Conservation (phyloP, 2,329 filamentous ascomycete genomes). For the Hypocrella siamensis region DNA sequence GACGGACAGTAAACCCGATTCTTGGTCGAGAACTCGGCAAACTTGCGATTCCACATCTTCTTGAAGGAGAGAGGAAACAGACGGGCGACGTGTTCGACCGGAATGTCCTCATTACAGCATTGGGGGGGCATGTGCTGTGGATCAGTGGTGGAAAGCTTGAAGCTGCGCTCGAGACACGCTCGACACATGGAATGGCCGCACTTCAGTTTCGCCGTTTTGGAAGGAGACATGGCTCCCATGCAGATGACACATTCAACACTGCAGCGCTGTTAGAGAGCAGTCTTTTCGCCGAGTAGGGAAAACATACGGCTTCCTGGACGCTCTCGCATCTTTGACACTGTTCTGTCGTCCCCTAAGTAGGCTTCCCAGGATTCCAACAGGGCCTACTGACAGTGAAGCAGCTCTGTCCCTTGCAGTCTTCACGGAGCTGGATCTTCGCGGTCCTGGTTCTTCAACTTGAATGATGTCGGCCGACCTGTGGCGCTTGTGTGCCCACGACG, state of each 20-base stretch:
- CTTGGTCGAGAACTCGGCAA: constrained; percentile 56
- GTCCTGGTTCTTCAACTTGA: constrained; percentile 4
- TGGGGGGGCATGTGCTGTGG: constrained; percentile 71
- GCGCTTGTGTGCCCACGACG: constrained; percentile 3
- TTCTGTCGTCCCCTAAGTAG: constrained; percentile 12
- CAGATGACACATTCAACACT: constrained; percentile 63
- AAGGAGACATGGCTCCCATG: constrained; percentile 47
- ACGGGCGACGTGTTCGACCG: constrained; percentile 58
- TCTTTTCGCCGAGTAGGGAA: neutral
- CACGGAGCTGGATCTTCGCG: constrained; percentile 6
- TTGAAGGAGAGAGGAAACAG: constrained; percentile 65
- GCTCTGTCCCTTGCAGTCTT: constrained; percentile 6
- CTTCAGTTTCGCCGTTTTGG: constrained; percentile 52
- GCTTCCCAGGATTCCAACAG: constrained; percentile 12
- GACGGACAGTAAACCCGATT: constrained; percentile 67
- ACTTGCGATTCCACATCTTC: constrained; percentile 66
- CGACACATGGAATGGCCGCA: constrained; percentile 76
- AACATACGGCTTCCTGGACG: constrained; percentile 6
- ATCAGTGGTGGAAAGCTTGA: constrained; percentile 61
- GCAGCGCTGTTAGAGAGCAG: neutral
- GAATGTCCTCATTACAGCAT: constrained; percentile 67
- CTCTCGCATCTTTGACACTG: constrained; percentile 7
- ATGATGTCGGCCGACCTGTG: constrained; percentile 8
- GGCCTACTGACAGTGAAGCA: constrained; percentile 6
- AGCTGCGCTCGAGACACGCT: constrained; percentile 56